These are phyloP conservation scores for Kwoniella sp. DNA, from an alignment of 768 basidiomycete species.

Conservation along the genomic window DNA sequence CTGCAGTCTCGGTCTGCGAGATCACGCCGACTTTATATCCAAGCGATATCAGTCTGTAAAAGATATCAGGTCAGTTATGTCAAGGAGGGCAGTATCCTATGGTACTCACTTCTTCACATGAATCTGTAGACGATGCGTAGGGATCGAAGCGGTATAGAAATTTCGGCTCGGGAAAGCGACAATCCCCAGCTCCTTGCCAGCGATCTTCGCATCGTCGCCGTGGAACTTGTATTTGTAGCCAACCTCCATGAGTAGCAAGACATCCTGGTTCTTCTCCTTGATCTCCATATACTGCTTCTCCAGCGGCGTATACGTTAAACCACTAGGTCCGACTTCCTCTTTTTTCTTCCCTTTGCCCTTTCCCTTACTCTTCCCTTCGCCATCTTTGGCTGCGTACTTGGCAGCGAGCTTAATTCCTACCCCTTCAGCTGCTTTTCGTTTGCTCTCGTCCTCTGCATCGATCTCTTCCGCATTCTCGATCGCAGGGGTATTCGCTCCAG, in stretches of 20 bases:
- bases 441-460: constrained; percentile 25
- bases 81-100: neutral
- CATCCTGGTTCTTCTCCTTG: constrained; percentile 52
- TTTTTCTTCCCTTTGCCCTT: constrained; percentile 48
- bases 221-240: constrained; percentile 57
- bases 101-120: constrained; percentile 54
- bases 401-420: constrained; percentile 36
- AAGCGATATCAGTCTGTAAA: constrained; percentile 49
- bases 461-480: constrained; percentile 25
- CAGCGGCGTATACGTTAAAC: constrained; percentile 54
- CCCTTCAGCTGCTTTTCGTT: constrained; percentile 26
- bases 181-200: constrained; percentile 54
- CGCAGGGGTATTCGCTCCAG: constrained; percentile 11
- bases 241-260: constrained; percentile 55
- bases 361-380: constrained; percentile 6
- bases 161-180: constrained; percentile 54
- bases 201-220: constrained; percentile 56
- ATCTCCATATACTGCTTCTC: constrained; percentile 56
- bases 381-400: constrained; percentile 38
- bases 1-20: constrained; percentile 56
- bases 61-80: neutral
- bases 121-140: constrained; percentile 54
- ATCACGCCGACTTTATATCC: constrained; percentile 57
- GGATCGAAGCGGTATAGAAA: constrained; percentile 56
- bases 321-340: constrained; percentile 54